phyloP scores from a whole-genome alignment of 352 stramenopile species.

The Globisporangium cederbergense region DNA sequence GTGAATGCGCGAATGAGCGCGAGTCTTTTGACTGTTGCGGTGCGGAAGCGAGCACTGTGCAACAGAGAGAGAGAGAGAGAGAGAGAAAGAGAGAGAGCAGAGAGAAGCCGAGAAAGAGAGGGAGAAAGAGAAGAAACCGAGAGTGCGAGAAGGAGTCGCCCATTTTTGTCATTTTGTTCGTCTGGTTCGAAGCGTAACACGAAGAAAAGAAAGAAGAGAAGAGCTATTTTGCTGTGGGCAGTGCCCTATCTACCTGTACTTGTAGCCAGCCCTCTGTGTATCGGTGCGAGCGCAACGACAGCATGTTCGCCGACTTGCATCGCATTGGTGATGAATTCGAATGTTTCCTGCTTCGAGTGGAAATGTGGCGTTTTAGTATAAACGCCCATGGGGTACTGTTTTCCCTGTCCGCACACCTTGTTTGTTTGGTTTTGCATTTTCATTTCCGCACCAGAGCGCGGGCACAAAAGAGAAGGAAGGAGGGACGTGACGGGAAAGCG shows the following conservation, averaged over 20 bases:
- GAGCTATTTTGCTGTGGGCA: background rate
- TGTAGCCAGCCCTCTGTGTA: too few relatives aligned
- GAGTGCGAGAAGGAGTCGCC: conserved; percentile 3
- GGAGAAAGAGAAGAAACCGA: background rate
- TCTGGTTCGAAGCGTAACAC: conserved; percentile 17
- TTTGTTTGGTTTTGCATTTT: conserved; percentile 6
- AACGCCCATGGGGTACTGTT: conserved; percentile 4
- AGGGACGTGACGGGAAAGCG: conserved; percentile 1
- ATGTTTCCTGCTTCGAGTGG: background rate
- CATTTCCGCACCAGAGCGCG: background rate
- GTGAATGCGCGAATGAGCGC: background rate
- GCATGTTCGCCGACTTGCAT: too few relatives aligned
- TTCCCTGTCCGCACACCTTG: background rate
- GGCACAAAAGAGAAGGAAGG: background rate
- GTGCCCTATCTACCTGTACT: too few relatives aligned
- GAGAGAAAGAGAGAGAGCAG: background rate
- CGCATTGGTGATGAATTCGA: background rate
- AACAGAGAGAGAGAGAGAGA: background rate
- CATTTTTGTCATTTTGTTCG: conserved; percentile 20
- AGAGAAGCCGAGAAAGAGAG: too few relatives aligned
- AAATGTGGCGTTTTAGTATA: background rate
- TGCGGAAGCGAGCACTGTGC: conserved; percentile 3
- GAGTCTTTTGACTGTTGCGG: background rate
- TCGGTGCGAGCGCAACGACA: too few relatives aligned
- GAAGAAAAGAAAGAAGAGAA: conserved; percentile 6